Evolutionary conservation across 2,329 filamentous ascomycete genomes (phyloP).

Genomic region (Colletotrichum spinosum): DNA sequence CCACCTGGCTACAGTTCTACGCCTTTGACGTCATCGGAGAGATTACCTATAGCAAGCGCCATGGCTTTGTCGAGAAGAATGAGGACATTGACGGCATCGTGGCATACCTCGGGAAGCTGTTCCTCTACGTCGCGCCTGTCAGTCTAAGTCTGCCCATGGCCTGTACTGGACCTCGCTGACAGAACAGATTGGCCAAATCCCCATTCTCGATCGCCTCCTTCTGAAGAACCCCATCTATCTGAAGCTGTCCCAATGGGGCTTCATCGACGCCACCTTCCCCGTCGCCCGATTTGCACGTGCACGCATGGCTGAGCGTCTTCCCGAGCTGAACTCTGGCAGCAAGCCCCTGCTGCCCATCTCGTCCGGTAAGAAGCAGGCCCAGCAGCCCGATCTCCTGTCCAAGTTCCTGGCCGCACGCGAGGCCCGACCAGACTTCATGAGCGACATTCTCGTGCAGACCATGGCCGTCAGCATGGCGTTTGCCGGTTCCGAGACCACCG

Average conservation of each 20-base stretch:
- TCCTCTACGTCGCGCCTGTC: constrained; percentile 79
- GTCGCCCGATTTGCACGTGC: constrained; percentile 78
- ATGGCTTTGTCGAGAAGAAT: constrained; percentile 81
- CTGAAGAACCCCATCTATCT: constrained; percentile 82
- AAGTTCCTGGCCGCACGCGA: constrained; percentile 79
- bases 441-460: constrained; percentile 74
- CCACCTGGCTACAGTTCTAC: constrained; percentile 81
- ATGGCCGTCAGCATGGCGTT: constrained; percentile 80
- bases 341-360: constrained; percentile 53
- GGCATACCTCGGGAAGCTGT: constrained; percentile 70
- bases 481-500: constrained; percentile 84
- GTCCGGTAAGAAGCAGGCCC: constrained; percentile 48
- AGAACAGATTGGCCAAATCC: constrained; percentile 78
- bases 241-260: constrained; percentile 73
- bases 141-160: constrained; percentile 53
- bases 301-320: constrained; percentile 73
- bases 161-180: not conserved
- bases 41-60: constrained; percentile 79
- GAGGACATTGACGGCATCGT: constrained; percentile 82
- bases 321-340: constrained; percentile 51
- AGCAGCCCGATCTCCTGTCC: constrained; percentile 72
- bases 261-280: constrained; percentile 77
- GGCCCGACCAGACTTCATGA: constrained; percentile 78
- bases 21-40: constrained; percentile 86
- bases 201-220: constrained; percentile 75